Conservation (phyloP, 805 yeast species). For the Priceomyces melissophilus region DNA sequence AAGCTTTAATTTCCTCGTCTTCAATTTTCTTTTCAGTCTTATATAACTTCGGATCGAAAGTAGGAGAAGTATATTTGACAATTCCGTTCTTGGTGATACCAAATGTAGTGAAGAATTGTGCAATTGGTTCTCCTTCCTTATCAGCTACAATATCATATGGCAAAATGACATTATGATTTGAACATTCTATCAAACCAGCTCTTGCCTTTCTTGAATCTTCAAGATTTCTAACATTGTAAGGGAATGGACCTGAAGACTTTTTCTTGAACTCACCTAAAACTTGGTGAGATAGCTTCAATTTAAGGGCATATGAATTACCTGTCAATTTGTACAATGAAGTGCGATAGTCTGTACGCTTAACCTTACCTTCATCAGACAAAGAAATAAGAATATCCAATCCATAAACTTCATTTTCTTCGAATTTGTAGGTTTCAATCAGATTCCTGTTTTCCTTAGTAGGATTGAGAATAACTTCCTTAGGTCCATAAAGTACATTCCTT, state of each 20-base stretch:
- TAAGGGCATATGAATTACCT: slow-evolving; percentile 63
- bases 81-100: slow-evolving; percentile 72
- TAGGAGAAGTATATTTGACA: slow-evolving; percentile 58
- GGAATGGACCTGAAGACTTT: slow-evolving; percentile 60
- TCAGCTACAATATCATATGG: slow-evolving; percentile 69
- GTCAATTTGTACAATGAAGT: slow-evolving; percentile 73
- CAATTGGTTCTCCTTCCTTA: slow-evolving; percentile 62
- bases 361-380: slow-evolving; percentile 64
- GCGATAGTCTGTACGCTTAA: slow-evolving; percentile 52
- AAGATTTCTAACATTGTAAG: slow-evolving; percentile 62
- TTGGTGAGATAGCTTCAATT: slow-evolving; percentile 66
- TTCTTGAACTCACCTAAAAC: slow-evolving; percentile 65
- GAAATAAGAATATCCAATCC: slow-evolving; percentile 71
- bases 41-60: slow-evolving; percentile 46
- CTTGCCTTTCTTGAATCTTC: slow-evolving; percentile 69
- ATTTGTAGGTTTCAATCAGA: slow-evolving; percentile 60
- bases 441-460: slow-evolving; percentile 65
- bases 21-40: slow-evolving; percentile 54
- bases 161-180: slow-evolving; percentile 60
- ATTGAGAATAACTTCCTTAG: slow-evolving; percentile 72
- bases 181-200: slow-evolving; percentile 71
- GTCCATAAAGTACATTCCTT: slow-evolving; percentile 65
- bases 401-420: slow-evolving; percentile 73
- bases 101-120: slow-evolving; percentile 72
- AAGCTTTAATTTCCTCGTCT: slow-evolving; percentile 46